A percentile compares a stretch with the other conserved stretches of the same genome.
These are phyloP conservation scores for Pachyrhizus erosus DNA, from an alignment of 306 rosid genomes.

Conservation along the genomic window DNA sequence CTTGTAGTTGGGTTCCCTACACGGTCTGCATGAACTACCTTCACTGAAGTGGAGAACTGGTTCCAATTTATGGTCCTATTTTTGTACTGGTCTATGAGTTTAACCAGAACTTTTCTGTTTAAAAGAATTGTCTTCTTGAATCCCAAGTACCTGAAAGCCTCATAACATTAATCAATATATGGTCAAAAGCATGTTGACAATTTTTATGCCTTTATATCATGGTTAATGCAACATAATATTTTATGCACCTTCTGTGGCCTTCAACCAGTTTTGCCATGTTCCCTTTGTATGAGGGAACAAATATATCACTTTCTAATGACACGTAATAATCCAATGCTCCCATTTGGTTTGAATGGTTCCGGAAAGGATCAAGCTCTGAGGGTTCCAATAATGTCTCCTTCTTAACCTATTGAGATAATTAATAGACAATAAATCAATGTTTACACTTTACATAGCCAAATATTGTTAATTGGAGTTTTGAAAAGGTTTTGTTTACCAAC, in stretches of 20 bases:
- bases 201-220: background rate
- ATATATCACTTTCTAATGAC: slow-evolving; percentile 76
- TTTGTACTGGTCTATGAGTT: slow-evolving; percentile 57
- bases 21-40: slow-evolving; percentile 59
- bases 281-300: slow-evolving; percentile 73
- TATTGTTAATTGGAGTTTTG: background rate
- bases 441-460: slow-evolving; percentile 26
- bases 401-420: slow-evolving; percentile 41
- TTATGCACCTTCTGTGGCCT: slow-evolving; percentile 75
- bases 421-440: background rate
- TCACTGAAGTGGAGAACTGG: slow-evolving; percentile 58
- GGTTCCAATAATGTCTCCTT: slow-evolving; percentile 77
- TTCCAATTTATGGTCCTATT: slow-evolving; percentile 65
- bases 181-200: background rate
- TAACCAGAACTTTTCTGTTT: slow-evolving; percentile 63
- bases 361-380: slow-evolving; percentile 65
- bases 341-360: slow-evolving; percentile 77
- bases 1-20: slow-evolving; percentile 63
- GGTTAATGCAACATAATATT: background rate
- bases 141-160: slow-evolving; percentile 67
- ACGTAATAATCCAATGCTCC: slow-evolving; percentile 83
- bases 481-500: slow-evolving; percentile 47
- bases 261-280: slow-evolving; percentile 88
- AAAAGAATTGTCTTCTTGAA: slow-evolving; percentile 67
- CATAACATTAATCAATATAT: background rate